Conservation (phyloP, 495 filamentous ascomycete species). For the Penicillium antarcticum region DNA sequence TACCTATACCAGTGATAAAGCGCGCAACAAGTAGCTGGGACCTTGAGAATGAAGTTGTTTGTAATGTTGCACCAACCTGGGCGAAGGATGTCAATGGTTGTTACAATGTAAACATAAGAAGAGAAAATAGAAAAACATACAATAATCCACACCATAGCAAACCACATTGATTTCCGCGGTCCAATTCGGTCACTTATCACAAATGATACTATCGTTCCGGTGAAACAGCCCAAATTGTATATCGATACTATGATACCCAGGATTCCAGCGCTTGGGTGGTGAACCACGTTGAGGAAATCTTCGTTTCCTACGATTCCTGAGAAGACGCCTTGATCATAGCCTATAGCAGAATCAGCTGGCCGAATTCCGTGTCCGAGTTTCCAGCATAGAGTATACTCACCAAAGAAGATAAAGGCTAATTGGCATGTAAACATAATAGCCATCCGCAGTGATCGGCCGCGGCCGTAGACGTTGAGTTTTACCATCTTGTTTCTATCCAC, state of each 20-base stretch:
- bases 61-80: conserved; percentile 44
- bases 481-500: conserved; percentile 12
- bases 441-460: conserved; percentile 31
- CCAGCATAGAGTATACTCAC: conserved; percentile 3
- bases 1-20: conserved; percentile 49
- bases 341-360: conserved; percentile 12
- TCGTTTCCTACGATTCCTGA: conserved; percentile 45
- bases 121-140: conserved; percentile 12
- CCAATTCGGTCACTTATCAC: conserved; percentile 46
- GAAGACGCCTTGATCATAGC: conserved; percentile 56
- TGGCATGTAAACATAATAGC: conserved; percentile 38
- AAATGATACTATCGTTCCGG: conserved; percentile 39
- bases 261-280: conserved; percentile 36
- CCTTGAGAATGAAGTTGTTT: conserved; percentile 38
- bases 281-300: conserved; percentile 43
- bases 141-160: conserved; percentile 33
- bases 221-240: conserved; percentile 49
- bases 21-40: conserved; percentile 46
- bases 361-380: too few species aligned
- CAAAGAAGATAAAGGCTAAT: conserved; percentile 41
- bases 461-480: conserved; percentile 30
- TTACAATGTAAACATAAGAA: neutral
- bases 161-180: conserved; percentile 41
- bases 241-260: conserved; percentile 47
- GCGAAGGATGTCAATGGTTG: neutral